Evolutionary conservation across 495 filamentous ascomycete genomes (phyloP).

Genomic region (Hypomontagnella submonticulosa): DNA sequence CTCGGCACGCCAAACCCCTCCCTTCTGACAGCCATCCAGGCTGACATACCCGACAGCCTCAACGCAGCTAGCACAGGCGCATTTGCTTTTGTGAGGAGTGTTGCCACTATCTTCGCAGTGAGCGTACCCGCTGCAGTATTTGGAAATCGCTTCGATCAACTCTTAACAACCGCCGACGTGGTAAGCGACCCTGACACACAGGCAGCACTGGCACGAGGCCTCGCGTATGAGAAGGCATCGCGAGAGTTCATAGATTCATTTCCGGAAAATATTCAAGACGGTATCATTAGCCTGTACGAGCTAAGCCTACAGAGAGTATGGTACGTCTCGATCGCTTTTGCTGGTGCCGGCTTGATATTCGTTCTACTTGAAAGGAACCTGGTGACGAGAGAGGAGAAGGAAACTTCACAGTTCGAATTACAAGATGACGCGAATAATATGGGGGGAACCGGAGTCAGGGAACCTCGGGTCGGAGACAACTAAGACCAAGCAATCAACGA

Average conservation of each 20-base stretch:
- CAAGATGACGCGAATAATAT: too few species aligned
- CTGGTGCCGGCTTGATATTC: too few species aligned
- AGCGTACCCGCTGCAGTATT: neutral
- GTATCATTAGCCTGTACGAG: too few species aligned
- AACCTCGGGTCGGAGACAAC: too few species aligned
- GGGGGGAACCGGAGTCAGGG: too few species aligned
- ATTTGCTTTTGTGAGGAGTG: neutral
- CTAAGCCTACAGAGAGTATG: too few species aligned
- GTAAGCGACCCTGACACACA: neutral
- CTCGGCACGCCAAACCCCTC: neutral
- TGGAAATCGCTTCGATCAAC: neutral
- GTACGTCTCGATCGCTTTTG: too few species aligned
- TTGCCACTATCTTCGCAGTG: neutral
- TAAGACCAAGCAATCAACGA: too few species aligned
- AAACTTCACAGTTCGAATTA: too few species aligned
- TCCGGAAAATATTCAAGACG: neutral
- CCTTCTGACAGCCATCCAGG: neutral
- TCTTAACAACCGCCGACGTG: neutral
- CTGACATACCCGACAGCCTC: neutral
- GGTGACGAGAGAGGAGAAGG: too few species aligned
- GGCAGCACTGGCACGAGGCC: neutral
- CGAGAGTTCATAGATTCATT: constrained; percentile 1
- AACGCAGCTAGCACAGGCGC: neutral
- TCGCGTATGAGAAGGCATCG: neutral
- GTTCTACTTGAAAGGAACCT: too few species aligned